Evolutionary conservation across 768 basidiomycete species (phyloP).

Genomic region (Calocybe indica): DNA sequence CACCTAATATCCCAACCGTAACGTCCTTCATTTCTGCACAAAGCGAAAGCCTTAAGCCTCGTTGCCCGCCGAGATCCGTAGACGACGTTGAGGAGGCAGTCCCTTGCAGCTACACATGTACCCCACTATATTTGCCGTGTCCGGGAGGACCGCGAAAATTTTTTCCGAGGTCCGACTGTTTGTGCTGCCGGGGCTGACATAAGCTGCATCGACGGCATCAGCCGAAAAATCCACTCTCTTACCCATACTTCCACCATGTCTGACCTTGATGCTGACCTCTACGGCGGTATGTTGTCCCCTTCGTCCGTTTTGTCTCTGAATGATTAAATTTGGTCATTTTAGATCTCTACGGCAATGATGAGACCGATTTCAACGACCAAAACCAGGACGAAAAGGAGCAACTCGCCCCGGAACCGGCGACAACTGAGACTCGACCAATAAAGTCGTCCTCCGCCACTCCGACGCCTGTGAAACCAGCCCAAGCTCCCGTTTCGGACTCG

Average conservation of each 20-base stretch:
- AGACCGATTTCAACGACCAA: constrained; percentile 51
- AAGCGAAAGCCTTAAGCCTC: constrained; percentile 3
- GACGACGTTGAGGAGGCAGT: not conserved
- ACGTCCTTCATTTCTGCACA: constrained; percentile 9
- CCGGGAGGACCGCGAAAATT: not conserved
- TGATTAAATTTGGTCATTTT: not conserved
- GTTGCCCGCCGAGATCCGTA: not conserved
- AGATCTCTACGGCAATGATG: constrained; percentile 78
- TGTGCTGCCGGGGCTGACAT: constrained; percentile 12
- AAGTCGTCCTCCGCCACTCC: not conserved
- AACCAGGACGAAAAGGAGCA: constrained; percentile 30
- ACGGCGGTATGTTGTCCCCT: constrained; percentile 59
- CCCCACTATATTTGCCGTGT: not conserved
- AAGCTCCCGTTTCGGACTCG: not conserved
- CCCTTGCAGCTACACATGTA: too few species aligned
- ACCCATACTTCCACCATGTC: constrained; percentile 49
- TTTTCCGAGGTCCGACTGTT: not conserved
- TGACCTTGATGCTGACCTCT: constrained; percentile 85
- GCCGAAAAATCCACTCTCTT: constrained; percentile 16
- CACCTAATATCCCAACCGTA: constrained; percentile 49
- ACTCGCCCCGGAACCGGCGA: constrained; percentile 13
- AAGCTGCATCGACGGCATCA: constrained; percentile 9
- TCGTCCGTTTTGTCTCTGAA: not conserved
- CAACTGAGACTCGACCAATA: constrained; percentile 4
- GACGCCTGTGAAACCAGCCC: not conserved